Percentiles rank a stretch among this genome's conserved stretches.
Evolutionary conservation across 2,329 filamentous ascomycete genomes (phyloP).

Genomic region (Epichloe gansuensis): DNA sequence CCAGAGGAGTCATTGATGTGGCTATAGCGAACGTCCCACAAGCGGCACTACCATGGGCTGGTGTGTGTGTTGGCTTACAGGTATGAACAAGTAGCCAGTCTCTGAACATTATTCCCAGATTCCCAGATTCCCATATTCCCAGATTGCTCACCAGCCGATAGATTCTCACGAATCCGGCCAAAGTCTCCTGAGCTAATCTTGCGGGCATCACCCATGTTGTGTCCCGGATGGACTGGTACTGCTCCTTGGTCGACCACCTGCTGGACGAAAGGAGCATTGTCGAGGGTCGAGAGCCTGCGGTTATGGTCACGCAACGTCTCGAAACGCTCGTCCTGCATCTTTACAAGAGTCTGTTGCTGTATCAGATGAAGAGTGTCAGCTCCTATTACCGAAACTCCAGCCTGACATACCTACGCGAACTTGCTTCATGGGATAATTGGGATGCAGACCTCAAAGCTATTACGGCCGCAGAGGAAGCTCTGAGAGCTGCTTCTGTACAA

Average conservation of each 20-base stretch:
- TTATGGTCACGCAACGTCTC: slow-evolving; percentile 4
- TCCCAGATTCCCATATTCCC: no score
- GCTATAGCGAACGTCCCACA: slow-evolving; percentile 7
- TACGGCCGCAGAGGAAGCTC: slow-evolving; percentile 5
- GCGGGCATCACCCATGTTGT: slow-evolving; percentile 7
- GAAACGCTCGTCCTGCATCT: slow-evolving; percentile 6
- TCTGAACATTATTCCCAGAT: no score
- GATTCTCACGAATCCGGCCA: slow-evolving; percentile 9
- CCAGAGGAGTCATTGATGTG: slow-evolving; percentile 6
- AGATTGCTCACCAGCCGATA: neutral
- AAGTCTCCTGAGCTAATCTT: slow-evolving; percentile 5
- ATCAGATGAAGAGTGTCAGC: slow-evolving; percentile 8
- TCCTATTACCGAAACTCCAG: slow-evolving; percentile 8
- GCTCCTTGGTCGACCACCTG: slow-evolving; percentile 7
- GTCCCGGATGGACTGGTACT: slow-evolving; percentile 8
- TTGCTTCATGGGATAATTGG: slow-evolving; percentile 6
- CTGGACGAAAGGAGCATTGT: slow-evolving; percentile 8
- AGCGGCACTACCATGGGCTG: slow-evolving; percentile 8
- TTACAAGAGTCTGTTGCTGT: slow-evolving; percentile 7
- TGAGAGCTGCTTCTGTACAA: slow-evolving; percentile 7
- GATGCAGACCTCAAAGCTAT: slow-evolving; percentile 5
- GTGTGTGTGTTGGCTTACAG: slow-evolving; percentile 8
- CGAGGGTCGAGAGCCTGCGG: slow-evolving; percentile 4
- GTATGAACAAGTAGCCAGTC: neutral
- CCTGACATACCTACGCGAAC: slow-evolving; percentile 7